Evolutionary conservation across 106 monocot species (phyloP).

Genomic region (Allium sativum): DNA sequence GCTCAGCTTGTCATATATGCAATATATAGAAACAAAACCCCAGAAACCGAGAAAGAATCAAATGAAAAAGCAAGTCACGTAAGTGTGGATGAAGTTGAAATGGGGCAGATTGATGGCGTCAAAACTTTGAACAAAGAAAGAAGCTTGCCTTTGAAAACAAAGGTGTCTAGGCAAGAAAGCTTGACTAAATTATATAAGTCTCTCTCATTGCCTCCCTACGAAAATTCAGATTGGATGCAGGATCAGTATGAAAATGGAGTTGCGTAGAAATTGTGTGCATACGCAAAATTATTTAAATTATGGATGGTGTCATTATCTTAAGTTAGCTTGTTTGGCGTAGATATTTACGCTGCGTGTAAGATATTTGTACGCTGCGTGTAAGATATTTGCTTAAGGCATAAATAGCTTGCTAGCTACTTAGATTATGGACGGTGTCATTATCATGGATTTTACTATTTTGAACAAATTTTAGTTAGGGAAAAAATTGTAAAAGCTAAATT

Average conservation of each 20-base stretch:
- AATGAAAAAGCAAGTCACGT: slow-evolving; percentile 6
- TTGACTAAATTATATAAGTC: slow-evolving; percentile 19
- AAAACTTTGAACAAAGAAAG: slow-evolving; percentile 15
- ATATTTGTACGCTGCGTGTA: no score
- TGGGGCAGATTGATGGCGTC: neutral
- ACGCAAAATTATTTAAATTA: neutral
- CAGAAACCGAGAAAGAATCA: slow-evolving; percentile 9
- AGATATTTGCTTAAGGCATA: no score
- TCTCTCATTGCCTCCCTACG: slow-evolving; percentile 16
- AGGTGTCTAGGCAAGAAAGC: slow-evolving; percentile 16
- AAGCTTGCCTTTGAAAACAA: slow-evolving; percentile 18
- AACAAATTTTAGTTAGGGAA: no score
- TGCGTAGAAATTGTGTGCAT: no score
- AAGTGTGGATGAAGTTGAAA: slow-evolving; percentile 1
- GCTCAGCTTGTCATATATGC: slow-evolving; percentile 37
- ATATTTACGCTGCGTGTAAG: no score
- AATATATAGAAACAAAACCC: slow-evolving; percentile 20
- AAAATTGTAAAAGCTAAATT: no score
- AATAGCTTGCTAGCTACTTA: no score
- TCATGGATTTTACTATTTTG: no score
- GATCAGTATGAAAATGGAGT: neutral
- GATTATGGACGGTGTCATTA: no score
- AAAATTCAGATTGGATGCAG: slow-evolving; percentile 7
- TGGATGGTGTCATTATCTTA: neutral
- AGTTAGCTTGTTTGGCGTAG: no score